Base-by-base conservation (phyloP, 345 rosid genomes). In the Abelmoschus esculentus region DNA sequence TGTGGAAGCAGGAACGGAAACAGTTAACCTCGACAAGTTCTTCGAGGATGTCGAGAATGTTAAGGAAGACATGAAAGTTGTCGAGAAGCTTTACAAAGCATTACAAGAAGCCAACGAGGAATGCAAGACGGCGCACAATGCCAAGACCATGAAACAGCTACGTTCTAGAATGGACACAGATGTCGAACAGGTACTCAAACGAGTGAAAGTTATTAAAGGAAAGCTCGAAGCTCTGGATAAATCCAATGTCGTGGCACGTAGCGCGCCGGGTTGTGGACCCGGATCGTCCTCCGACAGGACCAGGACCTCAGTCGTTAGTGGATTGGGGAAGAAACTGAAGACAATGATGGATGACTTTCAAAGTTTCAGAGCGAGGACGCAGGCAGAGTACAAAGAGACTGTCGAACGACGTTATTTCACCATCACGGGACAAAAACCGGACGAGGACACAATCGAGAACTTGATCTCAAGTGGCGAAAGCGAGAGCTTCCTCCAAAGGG, bases 381-480 rank as follows among this genome's bases (percentile, higher is more conserved):
- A 73, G 3, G 69, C 72, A 0, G 98, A 90, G 65, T 86, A 89
- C 44, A 85, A 89, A 71, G 96, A 93, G 74, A 87, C 96, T 0
- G 85, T 90, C n/a, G 96, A 82, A 53, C 83, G 96, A 26, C 83
- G 97, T 80, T 91, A 90, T 54, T 89, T 89, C 29, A 90, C 93
- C 0, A 83, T 90, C 55, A 93, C 96, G 0, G 93, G 97, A 0
- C 18, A 80, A 90, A 79, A 77, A 53, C 80, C 97, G 0, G 89
- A 90, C 15, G 96, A 89, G 54, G 88, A 90, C 5, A 86, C 90
- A 0, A 87, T 93, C 18, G 96, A 90, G 70, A 83, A 82, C 38
- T 77, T 92, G 74, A 92, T 90, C n/a, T 77, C 88, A 0, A 93
- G 93, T 7, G 98, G 98, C 7, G 91, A 93, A 63, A 89, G 98